Evolutionary conservation across 371 early-diverging fungal species (phyloP).

Genomic region (Rhizopus stolonifer): DNA sequence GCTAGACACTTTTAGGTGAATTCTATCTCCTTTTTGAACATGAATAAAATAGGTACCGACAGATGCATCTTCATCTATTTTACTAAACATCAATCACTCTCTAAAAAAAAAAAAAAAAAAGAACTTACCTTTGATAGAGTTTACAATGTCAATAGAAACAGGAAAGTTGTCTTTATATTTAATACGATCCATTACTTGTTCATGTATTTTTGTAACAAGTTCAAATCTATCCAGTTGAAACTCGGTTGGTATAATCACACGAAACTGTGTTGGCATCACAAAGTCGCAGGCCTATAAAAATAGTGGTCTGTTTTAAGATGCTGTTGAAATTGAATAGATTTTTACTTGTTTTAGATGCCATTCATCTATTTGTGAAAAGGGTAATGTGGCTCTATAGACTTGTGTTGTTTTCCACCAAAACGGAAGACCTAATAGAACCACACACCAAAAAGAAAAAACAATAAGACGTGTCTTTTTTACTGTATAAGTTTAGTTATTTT

Average conservation of each 20-base stretch:
- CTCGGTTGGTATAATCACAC: constrained; percentile 16
- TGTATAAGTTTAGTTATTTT: not conserved
- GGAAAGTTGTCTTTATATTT: constrained; percentile 17
- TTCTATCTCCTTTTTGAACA: constrained; percentile 8
- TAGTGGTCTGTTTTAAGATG: not conserved
- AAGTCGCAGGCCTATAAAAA: constrained; percentile 25
- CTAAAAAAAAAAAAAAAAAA: too few species aligned
- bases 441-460: constrained; percentile 57
- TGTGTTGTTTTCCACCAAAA: constrained; percentile 93
- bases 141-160: not conserved
- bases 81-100: too few species aligned
- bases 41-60: constrained; percentile 30
- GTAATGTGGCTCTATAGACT: constrained; percentile 86
- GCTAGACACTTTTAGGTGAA: constrained; percentile 22
- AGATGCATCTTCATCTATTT: constrained; percentile 16
- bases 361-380: constrained; percentile 63
- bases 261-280: constrained; percentile 24
- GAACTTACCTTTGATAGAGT: not conserved
- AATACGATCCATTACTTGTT: not conserved
- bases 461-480: constrained; percentile 40
- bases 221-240: not conserved
- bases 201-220: constrained; percentile 8
- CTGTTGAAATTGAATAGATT: too few species aligned
- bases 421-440: constrained; percentile 77
- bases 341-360: constrained; percentile 60